Evolutionary conservation across 1,139 yeast genomes (phyloP), one percentile per base, ranked within the genome.

Genomic region (Sugiyamaella castrensis): DNA sequence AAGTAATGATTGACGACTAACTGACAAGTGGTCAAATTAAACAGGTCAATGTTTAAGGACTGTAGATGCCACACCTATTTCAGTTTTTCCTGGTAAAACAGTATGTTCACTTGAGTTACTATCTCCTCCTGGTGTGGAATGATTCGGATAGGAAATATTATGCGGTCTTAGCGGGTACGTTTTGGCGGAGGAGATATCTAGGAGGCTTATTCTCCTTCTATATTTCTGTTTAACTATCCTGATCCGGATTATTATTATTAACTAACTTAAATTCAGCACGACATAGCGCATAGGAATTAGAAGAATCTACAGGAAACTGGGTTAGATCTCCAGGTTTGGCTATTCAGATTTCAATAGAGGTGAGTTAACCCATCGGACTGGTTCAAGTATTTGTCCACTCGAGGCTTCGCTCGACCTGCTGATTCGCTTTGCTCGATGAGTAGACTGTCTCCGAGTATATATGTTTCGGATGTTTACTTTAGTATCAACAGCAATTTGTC

Each of bases 221-320:
- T n/a, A n/a, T n/a, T n/a, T n/a, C n/a, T n/a, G n/a, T n/a, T n/a
- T n/a, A n/a, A n/a, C n/a, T n/a, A n/a, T n/a, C n/a, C n/a, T n/a
- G n/a, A n/a, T n/a, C n/a, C n/a, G n/a, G 24, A 5, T 19, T 19
- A 19, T 12, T 11, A 13, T 26, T 28, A 9, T 11, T 15, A 9
- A 34, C 34, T 19, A 40, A 28, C 37, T 35, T 27, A 31, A 35
- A 34, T 29, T 19, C 42, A 64, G 70, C 71, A 19, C 69, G 68
- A 53, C 85, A 81, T 65, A 73, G 74, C 48, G 77, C 85, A 29
- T 81, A 82, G 68, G 78, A 80, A 43, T 71, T 64, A 47, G 83
- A 82, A 56, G 71, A 71, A 7, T 65, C 68, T 32, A 59, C 75
- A 2, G 65, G 71, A 27, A 59, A 68, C 29, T 83, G 73, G 67